Base-by-base conservation (phyloP, 2,329 filamentous ascomycete species). In the Talaromyces verruculosus region DNA sequence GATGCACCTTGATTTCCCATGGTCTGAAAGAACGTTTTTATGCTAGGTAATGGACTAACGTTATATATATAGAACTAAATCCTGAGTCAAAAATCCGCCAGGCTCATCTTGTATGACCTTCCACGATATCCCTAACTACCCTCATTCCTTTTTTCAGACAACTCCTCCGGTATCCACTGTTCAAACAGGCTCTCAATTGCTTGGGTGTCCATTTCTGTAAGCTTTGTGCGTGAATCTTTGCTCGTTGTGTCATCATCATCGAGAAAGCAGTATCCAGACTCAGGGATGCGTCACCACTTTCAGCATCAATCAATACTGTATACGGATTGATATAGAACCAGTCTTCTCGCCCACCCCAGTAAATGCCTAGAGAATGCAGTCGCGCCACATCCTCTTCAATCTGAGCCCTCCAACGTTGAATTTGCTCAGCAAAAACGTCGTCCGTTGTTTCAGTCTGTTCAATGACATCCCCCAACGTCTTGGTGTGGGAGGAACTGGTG, bases 251-350 rank as follows among this genome's bases (percentile, higher is more conserved):
- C 25, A 39, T 55, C 25, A 19, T 28, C 25, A 30, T 51, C 47
- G 5, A 17, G 17, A 17, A 37, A 37, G 62, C 53, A 4, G 39
- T 13, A 28, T 59, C 53, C 19, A 64, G n/a, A 37, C 22, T 19
- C 19, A 64, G 19, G 2, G 41, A 58, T 59, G 62, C 53, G 6
- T 58, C 25, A 15, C 47, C 47, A 51, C 41, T 49, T 30, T 64
- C 39, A 22, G 51, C 41, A 41, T 59, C 53, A 28, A 64, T 58
- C 11, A 59, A 25, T n/a, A 59, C 51, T 33, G 62, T 58, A 64
- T 59, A 11, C 25, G 49, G 62, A 28, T 59, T 64, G 30, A 64
- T 58, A 64, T 49, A 25, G 37, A n/a, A 8, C 51, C 53, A 59
- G 30, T 64, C 39, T 3, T 64, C 41, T 49, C 30, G 37, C 10